Evolutionary conservation across 768 basidiomycete species (phyloP).

Genomic region (Collybia sordida): DNA sequence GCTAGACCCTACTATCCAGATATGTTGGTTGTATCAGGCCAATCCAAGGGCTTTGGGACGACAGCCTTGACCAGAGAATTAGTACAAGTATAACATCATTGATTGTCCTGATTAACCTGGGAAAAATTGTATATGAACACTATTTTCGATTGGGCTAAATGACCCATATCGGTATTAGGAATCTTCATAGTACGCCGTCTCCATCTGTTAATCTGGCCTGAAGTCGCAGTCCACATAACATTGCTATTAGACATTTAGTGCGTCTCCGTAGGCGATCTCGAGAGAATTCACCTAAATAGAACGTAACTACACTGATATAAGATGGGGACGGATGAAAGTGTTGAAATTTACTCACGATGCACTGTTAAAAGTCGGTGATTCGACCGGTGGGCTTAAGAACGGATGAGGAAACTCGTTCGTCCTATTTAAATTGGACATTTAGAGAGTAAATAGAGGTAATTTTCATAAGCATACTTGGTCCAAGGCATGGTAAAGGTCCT

Average conservation of each 20-base stretch:
- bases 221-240: slow-evolving; percentile 67
- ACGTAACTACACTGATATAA: slow-evolving; percentile 42
- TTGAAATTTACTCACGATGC: slow-evolving; percentile 41
- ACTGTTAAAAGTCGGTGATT: slow-evolving; percentile 59
- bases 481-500: slow-evolving; percentile 64
- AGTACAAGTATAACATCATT: background rate
- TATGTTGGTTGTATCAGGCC: slow-evolving; percentile 57
- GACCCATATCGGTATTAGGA: slow-evolving; percentile 56
- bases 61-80: slow-evolving; percentile 35
- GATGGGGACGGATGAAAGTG: background rate
- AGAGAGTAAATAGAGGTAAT: background rate
- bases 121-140: slow-evolving; percentile 70
- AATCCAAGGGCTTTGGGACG: slow-evolving; percentile 70
- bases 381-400: slow-evolving; percentile 62
- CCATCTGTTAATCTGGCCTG: slow-evolving; percentile 68
- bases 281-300: slow-evolving; percentile 50
- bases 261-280: background rate
- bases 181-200: slow-evolving; percentile 50
- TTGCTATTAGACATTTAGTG: slow-evolving; percentile 29
- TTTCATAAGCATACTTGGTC: slow-evolving; percentile 40
- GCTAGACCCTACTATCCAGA: slow-evolving; percentile 52
- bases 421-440: slow-evolving; percentile 20
- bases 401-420: slow-evolving; percentile 66
- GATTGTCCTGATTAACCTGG: slow-evolving; percentile 27
- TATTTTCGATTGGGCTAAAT: slow-evolving; percentile 58